Conservation (phyloP, 139 green algal species). For the Chlorella ohadii region DNA sequence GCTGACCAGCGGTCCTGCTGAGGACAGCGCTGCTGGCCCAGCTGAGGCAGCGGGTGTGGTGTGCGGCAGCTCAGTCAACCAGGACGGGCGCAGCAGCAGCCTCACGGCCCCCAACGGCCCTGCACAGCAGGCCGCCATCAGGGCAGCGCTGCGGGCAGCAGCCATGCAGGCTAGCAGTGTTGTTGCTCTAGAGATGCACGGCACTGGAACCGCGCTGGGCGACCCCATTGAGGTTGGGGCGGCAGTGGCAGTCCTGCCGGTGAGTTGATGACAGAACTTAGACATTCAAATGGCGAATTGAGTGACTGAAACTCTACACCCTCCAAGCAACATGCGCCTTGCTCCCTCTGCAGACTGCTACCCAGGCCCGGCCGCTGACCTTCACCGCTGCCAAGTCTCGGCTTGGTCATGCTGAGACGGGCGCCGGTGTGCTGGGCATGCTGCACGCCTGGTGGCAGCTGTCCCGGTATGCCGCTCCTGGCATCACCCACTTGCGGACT, state of each 20-base stretch:
- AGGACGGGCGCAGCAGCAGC: constrained; percentile 63
- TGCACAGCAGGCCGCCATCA: constrained; percentile 49
- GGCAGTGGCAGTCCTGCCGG: constrained; percentile 37
- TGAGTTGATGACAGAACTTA: too few species aligned
- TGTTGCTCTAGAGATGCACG: constrained; percentile 58
- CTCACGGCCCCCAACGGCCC: constrained; percentile 65
- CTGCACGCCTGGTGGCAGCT: constrained; percentile 28
- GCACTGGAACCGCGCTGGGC: constrained; percentile 78
- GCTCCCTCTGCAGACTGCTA: constrained; percentile 25
- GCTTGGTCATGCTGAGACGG: constrained; percentile 57
- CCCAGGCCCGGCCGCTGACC: constrained; percentile 14
- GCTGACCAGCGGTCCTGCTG: background rate
- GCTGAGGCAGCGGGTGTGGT: background rate
- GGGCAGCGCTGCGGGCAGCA: constrained; percentile 8
- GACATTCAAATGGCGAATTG: too few species aligned
- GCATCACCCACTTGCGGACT: constrained; percentile 55
- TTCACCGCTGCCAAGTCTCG: constrained; percentile 48
- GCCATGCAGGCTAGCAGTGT: constrained; percentile 15
- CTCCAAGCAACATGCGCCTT: too few species aligned
- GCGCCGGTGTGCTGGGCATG: constrained; percentile 39
- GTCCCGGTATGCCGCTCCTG: background rate
- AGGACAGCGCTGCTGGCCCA: background rate
- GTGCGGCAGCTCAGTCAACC: constrained; percentile 49
- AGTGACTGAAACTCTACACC: too few species aligned
- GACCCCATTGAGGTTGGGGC: constrained; percentile 89